Evolutionary conservation across 768 basidiomycete genomes (phyloP).

Genomic region (Coprinopsis strossmayeri): DNA sequence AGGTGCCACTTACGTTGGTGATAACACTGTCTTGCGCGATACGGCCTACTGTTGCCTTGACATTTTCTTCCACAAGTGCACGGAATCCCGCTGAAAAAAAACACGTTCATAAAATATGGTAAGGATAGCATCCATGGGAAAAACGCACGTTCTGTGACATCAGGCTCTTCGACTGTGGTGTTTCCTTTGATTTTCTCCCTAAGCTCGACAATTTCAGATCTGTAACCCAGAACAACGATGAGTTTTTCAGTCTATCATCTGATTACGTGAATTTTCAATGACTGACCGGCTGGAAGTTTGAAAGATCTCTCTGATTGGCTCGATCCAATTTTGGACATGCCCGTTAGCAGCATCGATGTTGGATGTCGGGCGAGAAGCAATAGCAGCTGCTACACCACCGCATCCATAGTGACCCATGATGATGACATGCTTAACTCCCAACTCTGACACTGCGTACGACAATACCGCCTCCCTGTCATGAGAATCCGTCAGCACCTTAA

Average conservation of each 20-base stretch:
- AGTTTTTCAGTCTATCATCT: too few species aligned
- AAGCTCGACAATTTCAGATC: slow-evolving; percentile 28
- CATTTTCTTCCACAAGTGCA: slow-evolving; percentile 12
- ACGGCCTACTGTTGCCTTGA: slow-evolving; percentile 14
- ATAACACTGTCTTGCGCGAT: slow-evolving; percentile 17
- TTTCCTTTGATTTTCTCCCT: slow-evolving; percentile 18
- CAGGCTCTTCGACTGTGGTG: slow-evolving; percentile 19
- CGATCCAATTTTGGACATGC: slow-evolving; percentile 34
- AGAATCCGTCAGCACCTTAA: too few species aligned
- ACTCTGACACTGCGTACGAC: slow-evolving; percentile 30
- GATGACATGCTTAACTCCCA: slow-evolving; percentile 32
- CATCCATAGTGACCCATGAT: slow-evolving; percentile 41
- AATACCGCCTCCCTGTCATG: slow-evolving; percentile 25
- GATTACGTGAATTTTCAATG: too few species aligned
- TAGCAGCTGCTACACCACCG: slow-evolving; percentile 34
- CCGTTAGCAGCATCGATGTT: slow-evolving; percentile 21
- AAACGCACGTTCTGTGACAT: slow-evolving; percentile 24
- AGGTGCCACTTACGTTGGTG: slow-evolving; percentile 11
- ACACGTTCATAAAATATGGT: not conserved
- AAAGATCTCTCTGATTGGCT: slow-evolving; percentile 31
- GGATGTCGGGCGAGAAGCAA: slow-evolving; percentile 18
- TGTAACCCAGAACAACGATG: too few species aligned
- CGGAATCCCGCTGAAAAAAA: slow-evolving; percentile 30
- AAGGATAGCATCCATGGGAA: not conserved
- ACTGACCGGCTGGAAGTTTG: slow-evolving; percentile 24